Conservation (phyloP, 441 rosid genomes). For the Populus hybrid region DNA sequence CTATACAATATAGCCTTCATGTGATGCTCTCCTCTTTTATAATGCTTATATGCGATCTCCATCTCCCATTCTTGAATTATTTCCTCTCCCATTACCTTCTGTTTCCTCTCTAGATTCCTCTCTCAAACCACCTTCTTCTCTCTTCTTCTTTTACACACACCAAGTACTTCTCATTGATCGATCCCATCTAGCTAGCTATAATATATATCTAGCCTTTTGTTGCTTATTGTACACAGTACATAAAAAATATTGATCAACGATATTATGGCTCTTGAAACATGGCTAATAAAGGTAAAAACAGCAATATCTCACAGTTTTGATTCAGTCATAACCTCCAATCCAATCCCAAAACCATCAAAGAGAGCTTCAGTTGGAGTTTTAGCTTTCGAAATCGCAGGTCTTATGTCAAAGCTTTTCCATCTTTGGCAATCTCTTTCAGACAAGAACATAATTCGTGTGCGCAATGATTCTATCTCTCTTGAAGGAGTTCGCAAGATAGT, state of each 20-base stretch:
- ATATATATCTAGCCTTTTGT: neutral
- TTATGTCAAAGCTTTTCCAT: slow-evolving; percentile 85
- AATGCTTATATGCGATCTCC: slow-evolving; percentile 25
- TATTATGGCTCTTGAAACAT: slow-evolving; percentile 77
- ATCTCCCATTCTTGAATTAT: slow-evolving; percentile 29
- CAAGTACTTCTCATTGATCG: neutral
- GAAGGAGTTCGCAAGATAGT: slow-evolving; percentile 83
- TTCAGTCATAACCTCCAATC: slow-evolving; percentile 37
- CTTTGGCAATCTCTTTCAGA: slow-evolving; percentile 75
- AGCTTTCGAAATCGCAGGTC: slow-evolving; percentile 71
- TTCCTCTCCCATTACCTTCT: slow-evolving; percentile 18
- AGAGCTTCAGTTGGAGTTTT: slow-evolving; percentile 54
- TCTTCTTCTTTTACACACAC: neutral
- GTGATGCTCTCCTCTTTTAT: slow-evolving; percentile 17
- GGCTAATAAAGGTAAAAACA: slow-evolving; percentile 62
- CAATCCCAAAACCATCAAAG: slow-evolving; percentile 26
- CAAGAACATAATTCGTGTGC: slow-evolving; percentile 52
- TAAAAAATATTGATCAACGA: neutral
- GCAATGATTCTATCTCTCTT: slow-evolving; percentile 56
- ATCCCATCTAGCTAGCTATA: neutral
- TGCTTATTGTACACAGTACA: neutral
- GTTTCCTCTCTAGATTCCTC: neutral
- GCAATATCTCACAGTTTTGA: slow-evolving; percentile 49
- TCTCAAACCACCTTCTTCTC: neutral
- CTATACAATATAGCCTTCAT: slow-evolving; percentile 8